Conservation (phyloP, 192 early-diverging fungal species). For the Cetraspora pellucida region DNA sequence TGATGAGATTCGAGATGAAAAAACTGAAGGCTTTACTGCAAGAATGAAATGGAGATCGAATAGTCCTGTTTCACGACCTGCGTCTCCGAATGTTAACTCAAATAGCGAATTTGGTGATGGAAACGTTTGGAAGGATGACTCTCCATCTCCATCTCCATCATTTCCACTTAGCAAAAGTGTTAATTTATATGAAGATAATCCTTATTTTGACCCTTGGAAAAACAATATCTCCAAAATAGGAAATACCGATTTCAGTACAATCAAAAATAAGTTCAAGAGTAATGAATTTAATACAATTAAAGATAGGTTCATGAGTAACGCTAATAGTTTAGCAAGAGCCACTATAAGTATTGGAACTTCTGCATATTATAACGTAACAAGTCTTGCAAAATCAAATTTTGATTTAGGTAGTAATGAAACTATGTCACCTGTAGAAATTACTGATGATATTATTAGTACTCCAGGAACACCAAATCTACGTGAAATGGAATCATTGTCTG, state of each 20-base stretch:
- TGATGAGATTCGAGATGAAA: slow-evolving; percentile 20
- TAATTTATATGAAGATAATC: background rate
- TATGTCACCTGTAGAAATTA: background rate
- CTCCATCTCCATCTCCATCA: background rate
- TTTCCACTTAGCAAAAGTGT: background rate
- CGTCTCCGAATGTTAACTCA: background rate
- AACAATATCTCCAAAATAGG: too few relatives aligned
- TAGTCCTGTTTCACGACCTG: background rate
- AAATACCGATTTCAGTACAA: too few relatives aligned
- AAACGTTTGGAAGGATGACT: background rate
- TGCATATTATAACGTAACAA: background rate
- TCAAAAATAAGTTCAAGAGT: too few relatives aligned
- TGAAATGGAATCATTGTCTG: slow-evolving; percentile 24
- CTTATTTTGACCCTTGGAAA: background rate
- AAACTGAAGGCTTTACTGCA: background rate
- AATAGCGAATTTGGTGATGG: background rate
- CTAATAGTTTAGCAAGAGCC: too few relatives aligned
- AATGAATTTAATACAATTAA: too few relatives aligned
- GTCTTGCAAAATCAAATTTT: background rate
- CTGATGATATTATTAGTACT: background rate
- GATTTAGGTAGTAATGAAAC: background rate
- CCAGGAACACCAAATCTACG: background rate
- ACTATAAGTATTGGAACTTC: background rate
- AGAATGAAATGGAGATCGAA: slow-evolving; percentile 14
- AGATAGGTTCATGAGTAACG: too few relatives aligned